Percentiles rank a stretch among this genome's conserved stretches.
phyloP scores from a whole-genome alignment of 139 green algal genomes.

The Bryopsis sp. region DNA sequence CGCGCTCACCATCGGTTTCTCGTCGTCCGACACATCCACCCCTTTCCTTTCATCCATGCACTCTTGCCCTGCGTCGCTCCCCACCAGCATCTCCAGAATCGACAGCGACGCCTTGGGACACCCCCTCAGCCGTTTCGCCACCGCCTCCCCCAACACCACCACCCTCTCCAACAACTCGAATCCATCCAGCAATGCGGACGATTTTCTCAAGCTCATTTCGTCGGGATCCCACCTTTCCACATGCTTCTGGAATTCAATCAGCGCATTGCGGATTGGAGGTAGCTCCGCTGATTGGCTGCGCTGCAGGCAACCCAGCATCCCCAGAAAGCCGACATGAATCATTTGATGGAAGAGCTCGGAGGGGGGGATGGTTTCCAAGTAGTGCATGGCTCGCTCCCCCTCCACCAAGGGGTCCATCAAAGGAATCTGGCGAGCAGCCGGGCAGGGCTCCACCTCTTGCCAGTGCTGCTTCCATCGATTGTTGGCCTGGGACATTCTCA shows the following conservation, averaged over 20 bases:
- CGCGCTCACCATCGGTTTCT: not conserved
- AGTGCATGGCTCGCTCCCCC: conserved; percentile 68
- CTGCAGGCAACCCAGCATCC: conserved; percentile 38
- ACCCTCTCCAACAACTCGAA: not conserved
- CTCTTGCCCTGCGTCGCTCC: no score
- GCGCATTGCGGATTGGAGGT: conserved; percentile 28
- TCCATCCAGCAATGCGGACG: not conserved
- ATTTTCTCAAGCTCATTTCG: not conserved
- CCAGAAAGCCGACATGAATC: conserved; percentile 35
- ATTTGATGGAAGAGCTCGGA: conserved; percentile 46
- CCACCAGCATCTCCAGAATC: not conserved
- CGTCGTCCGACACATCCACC: not conserved
- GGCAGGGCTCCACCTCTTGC: conserved; percentile 32
- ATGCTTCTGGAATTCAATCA: conserved; percentile 23
- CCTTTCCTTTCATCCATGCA: no score
- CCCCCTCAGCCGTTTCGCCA: not conserved
- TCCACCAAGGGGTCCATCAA: conserved; percentile 59
- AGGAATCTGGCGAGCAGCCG: conserved; percentile 46
- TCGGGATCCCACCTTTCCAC: not conserved
- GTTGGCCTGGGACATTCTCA: conserved; percentile 21
- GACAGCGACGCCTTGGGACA: not conserved
- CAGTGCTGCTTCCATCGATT: conserved; percentile 59
- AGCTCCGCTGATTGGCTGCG: conserved; percentile 31
- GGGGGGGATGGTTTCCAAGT: conserved; percentile 58
- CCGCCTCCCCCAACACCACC: not conserved